Conservation (phyloP, 106 monocot genomes). For the Dioscorea alata region DNA sequence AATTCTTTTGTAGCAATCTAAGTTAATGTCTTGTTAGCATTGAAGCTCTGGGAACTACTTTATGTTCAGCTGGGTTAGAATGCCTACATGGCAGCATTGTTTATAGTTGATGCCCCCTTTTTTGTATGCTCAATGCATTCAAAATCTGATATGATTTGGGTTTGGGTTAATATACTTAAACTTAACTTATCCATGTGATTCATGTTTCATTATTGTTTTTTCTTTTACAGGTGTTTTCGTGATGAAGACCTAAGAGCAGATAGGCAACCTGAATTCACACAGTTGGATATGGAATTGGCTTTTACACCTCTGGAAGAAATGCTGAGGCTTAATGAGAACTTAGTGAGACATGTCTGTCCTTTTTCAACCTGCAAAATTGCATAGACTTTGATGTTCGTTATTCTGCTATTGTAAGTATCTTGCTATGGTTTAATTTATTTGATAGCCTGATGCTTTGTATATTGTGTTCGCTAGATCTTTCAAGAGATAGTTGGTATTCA, state of each 20-base stretch:
- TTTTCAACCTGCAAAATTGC: not conserved
- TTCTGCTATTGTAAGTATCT: not conserved
- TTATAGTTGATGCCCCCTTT: no score
- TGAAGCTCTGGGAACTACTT: not conserved
- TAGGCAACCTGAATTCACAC: conserved; percentile 98
- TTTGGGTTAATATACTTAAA: no score
- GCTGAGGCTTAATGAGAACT: conserved; percentile 80
- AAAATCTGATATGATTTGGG: no score
- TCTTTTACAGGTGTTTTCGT: conserved; percentile 75
- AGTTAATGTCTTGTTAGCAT: not conserved
- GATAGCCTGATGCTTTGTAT: not conserved
- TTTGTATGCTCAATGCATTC: no score
- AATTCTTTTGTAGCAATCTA: not conserved
- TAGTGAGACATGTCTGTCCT: conserved; percentile 77
- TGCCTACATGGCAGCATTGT: no score
- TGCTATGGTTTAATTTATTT: not conserved
- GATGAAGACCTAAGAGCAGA: conserved; percentile 99
- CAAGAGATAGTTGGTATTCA: conserved; percentile 60
- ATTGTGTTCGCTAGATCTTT: conserved; percentile 52
- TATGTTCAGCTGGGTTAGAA: no score
- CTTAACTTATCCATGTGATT: no score
- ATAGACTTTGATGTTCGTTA: not conserved
- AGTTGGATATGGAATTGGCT: conserved; percentile 96
- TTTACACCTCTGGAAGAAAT: conserved; percentile 97
- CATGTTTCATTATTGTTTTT: no score